Percentiles rank a stretch among this genome's conserved stretches.
Conservation (phyloP, 768 basidiomycete genomes). For the Tricholoma sp. region DNA sequence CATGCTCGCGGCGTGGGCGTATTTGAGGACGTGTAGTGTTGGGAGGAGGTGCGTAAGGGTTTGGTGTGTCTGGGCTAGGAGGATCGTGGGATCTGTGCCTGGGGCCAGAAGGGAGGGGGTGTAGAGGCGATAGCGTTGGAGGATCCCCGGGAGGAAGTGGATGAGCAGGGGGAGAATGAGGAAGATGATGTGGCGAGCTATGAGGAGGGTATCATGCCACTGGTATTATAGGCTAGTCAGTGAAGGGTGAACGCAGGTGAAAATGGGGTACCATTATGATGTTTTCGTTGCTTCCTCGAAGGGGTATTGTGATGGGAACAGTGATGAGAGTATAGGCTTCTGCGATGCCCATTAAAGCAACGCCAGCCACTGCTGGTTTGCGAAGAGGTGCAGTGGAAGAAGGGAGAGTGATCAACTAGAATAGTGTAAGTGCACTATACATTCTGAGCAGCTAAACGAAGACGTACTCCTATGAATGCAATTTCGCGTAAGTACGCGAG, state of each 20-base stretch:
- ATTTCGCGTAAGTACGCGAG: constrained; percentile 57
- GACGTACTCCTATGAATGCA: constrained; percentile 43
- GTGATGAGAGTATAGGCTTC: constrained; percentile 54
- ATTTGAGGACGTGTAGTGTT: constrained; percentile 50
- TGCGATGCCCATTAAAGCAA: constrained; percentile 43
- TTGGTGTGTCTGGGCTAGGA: constrained; percentile 23
- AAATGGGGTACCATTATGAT: constrained; percentile 30
- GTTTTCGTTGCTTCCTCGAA: constrained; percentile 12
- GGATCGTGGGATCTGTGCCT: constrained; percentile 16
- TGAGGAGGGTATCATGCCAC: constrained; percentile 63
- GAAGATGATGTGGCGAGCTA: constrained; percentile 53
- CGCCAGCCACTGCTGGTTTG: constrained; percentile 39
- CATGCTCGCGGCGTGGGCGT: constrained; percentile 52
- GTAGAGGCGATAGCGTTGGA: constrained; percentile 12
- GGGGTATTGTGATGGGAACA: constrained; percentile 40
- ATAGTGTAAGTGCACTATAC: constrained; percentile 1
- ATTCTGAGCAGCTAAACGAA: not conserved
- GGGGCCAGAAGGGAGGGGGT: constrained; percentile 25
- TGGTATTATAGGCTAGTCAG: constrained; percentile 17
- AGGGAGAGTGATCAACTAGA: constrained; percentile 14
- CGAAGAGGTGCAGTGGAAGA: constrained; percentile 26
- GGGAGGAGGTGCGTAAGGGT: constrained; percentile 37
- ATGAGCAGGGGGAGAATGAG: constrained; percentile 49
- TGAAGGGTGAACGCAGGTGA: not conserved
- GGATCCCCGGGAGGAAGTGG: constrained; percentile 33